Base-by-base conservation (phyloP, 2,329 filamentous ascomycete species). In the Chrysoporthe cubensis region DNA sequence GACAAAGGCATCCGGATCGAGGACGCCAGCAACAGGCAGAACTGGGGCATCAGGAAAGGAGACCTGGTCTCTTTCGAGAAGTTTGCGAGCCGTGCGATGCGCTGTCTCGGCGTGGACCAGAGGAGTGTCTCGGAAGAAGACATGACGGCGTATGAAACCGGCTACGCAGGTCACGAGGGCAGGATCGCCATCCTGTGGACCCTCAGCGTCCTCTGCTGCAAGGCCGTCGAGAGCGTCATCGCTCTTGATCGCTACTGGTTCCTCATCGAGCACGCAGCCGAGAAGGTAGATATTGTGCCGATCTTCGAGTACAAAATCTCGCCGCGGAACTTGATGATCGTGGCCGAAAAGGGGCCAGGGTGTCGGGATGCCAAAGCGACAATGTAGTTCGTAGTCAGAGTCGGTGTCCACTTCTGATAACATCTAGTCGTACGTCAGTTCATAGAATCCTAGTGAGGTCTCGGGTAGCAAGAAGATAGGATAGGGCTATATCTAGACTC, bases 161-260 rank as follows among this genome's bases (percentile, higher is more conserved):
- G 68, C 1, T 77, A 76, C 59, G 48, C 62, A 32, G 44, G 59
- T 1, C 72, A 69, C 37, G 72, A 74, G 48, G 71, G 74, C 3
- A 73, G 71, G 43, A 72, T 78, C 2, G 74, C 76, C 1, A 77
- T 78, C 4, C 32, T 78, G 14, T 78, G 76, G 76, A 77, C 75
- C 1, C 66, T 78, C 16, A 73, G 76, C 9, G 70, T 77, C 14
- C 61, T 78, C 0, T 78, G 76, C 67, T 76, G 75, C 62, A 78
- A 78, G 64, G 64, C 76, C 1, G 72, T 78, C 2, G 76, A 78
- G 69, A 78, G 76, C 13, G 67, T 74, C 0, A 73, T 78, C 63
- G 75, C 73, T 0, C 60, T 77, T n/a, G 76, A 78, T 26, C 75
- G 76, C 1, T 77, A 76, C 50, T 73, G 70, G 70, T 77, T 74